Evolutionary conservation across 805 yeast genomes (phyloP), one percentile per base, ranked within the genome.

Genomic region (Candida piceae): DNA sequence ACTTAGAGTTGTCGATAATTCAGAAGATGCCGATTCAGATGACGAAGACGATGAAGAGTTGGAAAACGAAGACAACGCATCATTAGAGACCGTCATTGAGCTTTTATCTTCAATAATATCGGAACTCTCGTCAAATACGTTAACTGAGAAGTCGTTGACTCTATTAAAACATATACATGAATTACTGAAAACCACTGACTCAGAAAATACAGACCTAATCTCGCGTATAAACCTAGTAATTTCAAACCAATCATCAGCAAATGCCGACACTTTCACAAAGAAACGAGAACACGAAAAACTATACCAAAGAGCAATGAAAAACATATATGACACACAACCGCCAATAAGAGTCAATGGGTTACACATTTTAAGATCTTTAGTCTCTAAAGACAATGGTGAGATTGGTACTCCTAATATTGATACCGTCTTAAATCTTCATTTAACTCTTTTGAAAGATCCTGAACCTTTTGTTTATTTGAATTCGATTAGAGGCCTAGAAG

Each of bases 321-420:
- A 79, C 41, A 58, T 93, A 29, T 78, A 77, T 38, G 96, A 89
- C 58, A 84, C 89, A 0, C 61, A 83, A 29, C 80, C 84, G 3
- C 96, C 97, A 0, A 74, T 90, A 2, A 67, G 88, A 36, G 97
- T 95, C 0, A 88, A 84, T 57, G 97, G 97, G 0, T 61, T 93
- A 7, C 74, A 73, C 44, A 58, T 79, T 17, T 57, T 90, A 21
- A 66, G 86, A 20, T 68, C 71, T 38, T 63, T 87, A 29, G 38
- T 44, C 2, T 15, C 16, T 8, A 10, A 15, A 15, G 17, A 26
- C 15, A 11, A 20, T 8, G 18, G 6, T 7, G 18, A 15, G 11
- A n/a, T 8, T 15, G 21, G 4, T n/a, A 17, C 64, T 0, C 54
- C 85, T 11, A 52, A 71, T 0, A 33, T 73, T 8, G 74, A 71